Conservation (phyloP, 805 yeast species). For the Saccharomycopsis capsularis region DNA sequence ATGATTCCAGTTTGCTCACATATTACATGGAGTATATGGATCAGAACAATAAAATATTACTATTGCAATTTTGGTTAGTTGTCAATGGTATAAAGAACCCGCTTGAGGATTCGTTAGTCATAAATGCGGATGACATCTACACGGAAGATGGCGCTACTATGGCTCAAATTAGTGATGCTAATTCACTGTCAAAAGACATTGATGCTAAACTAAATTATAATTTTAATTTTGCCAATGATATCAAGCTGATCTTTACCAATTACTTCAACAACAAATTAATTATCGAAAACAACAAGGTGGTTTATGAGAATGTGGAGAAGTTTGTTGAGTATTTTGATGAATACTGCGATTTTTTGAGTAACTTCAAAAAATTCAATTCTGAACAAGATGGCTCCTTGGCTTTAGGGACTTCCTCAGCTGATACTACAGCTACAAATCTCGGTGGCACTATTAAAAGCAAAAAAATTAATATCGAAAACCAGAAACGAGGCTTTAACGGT, state of each 20-base stretch:
- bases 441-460: not conserved
- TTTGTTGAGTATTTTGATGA: constrained; percentile 16
- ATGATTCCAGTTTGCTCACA: constrained; percentile 40
- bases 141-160: constrained; percentile 20
- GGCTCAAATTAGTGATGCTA: not conserved
- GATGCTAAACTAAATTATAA: constrained; percentile 11
- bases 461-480: not conserved
- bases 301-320: constrained; percentile 19
- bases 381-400: not conserved
- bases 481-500: not conserved
- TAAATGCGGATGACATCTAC: constrained; percentile 21
- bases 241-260: constrained; percentile 16
- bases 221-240: constrained; percentile 19
- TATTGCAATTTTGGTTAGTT: constrained; percentile 58
- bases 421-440: not conserved
- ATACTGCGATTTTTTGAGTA: constrained; percentile 21
- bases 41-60: constrained; percentile 35
- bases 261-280: constrained; percentile 19
- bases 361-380: constrained; percentile 15
- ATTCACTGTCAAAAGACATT: too few relatives aligned
- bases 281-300: constrained; percentile 19
- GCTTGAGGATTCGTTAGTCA: constrained; percentile 37
- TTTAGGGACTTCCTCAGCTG: not conserved
- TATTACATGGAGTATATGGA: constrained; percentile 53
- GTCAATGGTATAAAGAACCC: constrained; percentile 71